phyloP scores from a whole-genome alignment of 805 yeast genomes.

The Saturnispora zaruensis region DNA sequence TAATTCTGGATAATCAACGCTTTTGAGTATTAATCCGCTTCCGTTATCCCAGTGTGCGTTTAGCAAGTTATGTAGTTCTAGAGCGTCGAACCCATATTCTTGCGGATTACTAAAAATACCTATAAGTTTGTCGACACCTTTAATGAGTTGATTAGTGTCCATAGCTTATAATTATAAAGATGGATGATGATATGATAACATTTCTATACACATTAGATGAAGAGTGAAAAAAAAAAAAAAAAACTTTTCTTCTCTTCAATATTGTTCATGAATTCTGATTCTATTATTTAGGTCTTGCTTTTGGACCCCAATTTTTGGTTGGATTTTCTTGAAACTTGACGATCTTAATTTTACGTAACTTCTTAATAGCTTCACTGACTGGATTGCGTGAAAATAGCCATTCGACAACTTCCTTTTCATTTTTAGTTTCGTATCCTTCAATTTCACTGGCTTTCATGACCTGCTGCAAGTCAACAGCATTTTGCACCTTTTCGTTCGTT shows the following conservation, averaged over 20 bases:
- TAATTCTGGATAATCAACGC: constrained; percentile 22
- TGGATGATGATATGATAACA: constrained; percentile 18
- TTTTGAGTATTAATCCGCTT: constrained; percentile 16
- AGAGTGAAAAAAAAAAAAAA: background rate
- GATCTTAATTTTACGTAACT: constrained; percentile 65
- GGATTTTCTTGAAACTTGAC: constrained; percentile 91
- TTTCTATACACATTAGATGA: background rate
- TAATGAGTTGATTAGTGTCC: background rate
- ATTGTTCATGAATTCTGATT: background rate
- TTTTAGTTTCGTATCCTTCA: constrained; percentile 17
- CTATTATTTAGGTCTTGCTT: constrained; percentile 48
- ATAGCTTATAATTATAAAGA: background rate
- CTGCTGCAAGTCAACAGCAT: constrained; percentile 25
- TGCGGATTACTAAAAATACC: constrained; percentile 13
- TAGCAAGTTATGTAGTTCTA: constrained; percentile 6
- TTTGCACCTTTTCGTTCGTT: constrained; percentile 33
- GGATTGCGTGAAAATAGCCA: constrained; percentile 57
- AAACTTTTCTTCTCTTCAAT: background rate
- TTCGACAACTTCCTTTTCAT: constrained; percentile 18
- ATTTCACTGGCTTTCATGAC: constrained; percentile 9
- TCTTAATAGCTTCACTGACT: constrained; percentile 47
- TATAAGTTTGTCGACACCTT: background rate
- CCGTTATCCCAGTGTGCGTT: constrained; percentile 1
- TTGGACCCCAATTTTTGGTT: constrained; percentile 88
- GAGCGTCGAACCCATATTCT: constrained; percentile 16